Conservation (phyloP, 169 alveolate species). For the Neospora caninum region DNA sequence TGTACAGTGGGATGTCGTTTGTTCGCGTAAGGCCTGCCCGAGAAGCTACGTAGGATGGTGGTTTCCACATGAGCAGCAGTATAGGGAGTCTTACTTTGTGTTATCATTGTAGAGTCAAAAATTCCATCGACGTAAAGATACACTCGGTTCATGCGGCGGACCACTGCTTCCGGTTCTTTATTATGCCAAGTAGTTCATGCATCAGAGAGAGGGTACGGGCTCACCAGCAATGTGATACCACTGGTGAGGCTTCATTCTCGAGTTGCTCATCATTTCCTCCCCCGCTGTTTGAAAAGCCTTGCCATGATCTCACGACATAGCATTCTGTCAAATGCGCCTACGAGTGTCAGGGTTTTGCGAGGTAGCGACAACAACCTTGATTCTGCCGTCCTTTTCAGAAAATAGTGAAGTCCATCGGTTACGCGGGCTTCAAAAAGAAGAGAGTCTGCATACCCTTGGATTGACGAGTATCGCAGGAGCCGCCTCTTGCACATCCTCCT, state of each 20-base stretch:
- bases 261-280: conserved; percentile 78
- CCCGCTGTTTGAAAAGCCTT: conserved; percentile 65
- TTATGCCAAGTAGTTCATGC: not conserved
- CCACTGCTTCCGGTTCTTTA: not conserved
- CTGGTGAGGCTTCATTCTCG: conserved; percentile 81
- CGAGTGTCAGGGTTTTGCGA: conserved; percentile 71
- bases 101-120: conserved; percentile 53
- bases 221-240: conserved; percentile 87
- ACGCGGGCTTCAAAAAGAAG: not conserved
- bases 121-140: conserved; percentile 63
- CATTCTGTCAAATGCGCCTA: not conserved
- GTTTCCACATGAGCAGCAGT: not conserved
- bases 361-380: conserved; percentile 78
- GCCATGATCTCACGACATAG: not conserved
- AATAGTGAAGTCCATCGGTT: not conserved
- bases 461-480: conserved; percentile 87
- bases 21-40: conserved; percentile 74
- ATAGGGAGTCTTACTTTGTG: conserved; percentile 35
- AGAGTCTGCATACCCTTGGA: conserved; percentile 76
- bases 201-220: not conserved
- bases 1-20: conserved; percentile 84
- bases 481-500: conserved; percentile 80
- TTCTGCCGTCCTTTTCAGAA: conserved; percentile 77
- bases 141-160: conserved; percentile 63
- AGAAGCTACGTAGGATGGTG: not conserved